Evolutionary conservation across 352 stramenopile species (phyloP).

Genomic region (Globisporangium mamillatum): DNA sequence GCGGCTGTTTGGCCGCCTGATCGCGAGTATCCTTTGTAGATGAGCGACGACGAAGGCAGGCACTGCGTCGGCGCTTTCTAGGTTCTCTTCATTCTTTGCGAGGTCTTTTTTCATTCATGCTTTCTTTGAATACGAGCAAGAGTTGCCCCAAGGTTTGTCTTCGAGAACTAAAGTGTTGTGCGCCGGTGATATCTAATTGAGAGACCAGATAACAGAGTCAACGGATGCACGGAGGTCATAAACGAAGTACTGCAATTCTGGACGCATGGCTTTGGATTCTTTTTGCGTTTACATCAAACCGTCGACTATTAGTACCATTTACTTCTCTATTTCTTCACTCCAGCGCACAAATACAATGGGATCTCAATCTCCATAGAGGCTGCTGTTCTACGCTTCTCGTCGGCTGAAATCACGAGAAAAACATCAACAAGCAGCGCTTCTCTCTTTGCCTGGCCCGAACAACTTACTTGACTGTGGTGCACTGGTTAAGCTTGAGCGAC

Average conservation of each 20-base stretch:
- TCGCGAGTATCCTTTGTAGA: not conserved
- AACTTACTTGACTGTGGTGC: constrained; percentile 8
- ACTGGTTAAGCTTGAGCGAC: constrained; percentile 17
- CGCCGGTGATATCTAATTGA: too few species aligned
- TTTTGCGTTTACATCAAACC: not conserved
- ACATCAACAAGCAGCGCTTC: not conserved
- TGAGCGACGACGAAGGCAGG: not conserved
- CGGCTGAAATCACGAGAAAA: not conserved
- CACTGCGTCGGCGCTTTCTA: not conserved
- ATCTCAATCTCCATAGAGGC: not conserved
- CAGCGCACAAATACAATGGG: not conserved
- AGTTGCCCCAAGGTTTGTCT: not conserved
- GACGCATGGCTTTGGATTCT: not conserved
- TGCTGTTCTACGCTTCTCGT: not conserved
- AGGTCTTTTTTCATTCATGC: not conserved
- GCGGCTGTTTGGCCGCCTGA: not conserved
- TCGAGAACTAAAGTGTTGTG: too few species aligned
- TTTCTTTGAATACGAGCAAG: constrained; percentile 6
- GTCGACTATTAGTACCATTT: not conserved
- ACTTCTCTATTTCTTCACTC: not conserved
- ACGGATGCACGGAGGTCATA: too few species aligned
- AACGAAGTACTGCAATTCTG: not conserved
- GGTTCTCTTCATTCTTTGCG: not conserved
- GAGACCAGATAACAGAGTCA: too few species aligned
- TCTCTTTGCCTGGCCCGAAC: not conserved